Evolutionary conservation across 1,284 basidiomycete species (phyloP).

Genomic region (Tylopilus sp.): DNA sequence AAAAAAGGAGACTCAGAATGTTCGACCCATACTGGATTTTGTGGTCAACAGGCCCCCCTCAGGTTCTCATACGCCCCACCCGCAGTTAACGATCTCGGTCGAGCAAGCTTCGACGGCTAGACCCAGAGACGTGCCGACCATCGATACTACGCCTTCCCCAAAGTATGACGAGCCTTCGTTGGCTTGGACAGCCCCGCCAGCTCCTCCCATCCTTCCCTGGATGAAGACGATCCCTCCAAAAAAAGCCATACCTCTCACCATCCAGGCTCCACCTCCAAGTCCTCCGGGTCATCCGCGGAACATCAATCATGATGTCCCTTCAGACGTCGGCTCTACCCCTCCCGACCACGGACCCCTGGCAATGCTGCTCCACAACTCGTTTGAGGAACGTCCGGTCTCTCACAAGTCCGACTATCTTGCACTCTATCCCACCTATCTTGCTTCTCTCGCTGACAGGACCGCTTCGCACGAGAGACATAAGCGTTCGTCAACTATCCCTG

Average conservation of each 20-base stretch:
- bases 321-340: slow-evolving; percentile 37
- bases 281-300: slow-evolving; percentile 41
- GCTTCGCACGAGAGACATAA: slow-evolving; percentile 34
- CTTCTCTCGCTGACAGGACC: slow-evolving; percentile 10
- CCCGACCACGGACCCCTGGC: slow-evolving; percentile 46
- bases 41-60: slow-evolving; percentile 35
- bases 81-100: slow-evolving; percentile 58
- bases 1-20: slow-evolving; percentile 28
- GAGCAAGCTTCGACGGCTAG: slow-evolving; percentile 44
- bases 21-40: slow-evolving; percentile 29
- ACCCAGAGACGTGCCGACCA: slow-evolving; percentile 44
- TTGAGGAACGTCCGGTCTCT: slow-evolving; percentile 41
- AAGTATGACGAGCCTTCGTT: slow-evolving; percentile 43
- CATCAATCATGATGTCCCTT: slow-evolving; percentile 38
- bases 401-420: slow-evolving; percentile 35
- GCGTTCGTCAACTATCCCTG: slow-evolving; percentile 45
- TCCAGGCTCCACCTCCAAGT: slow-evolving; percentile 34
- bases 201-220: slow-evolving; percentile 50
- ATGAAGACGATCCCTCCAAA: slow-evolving; percentile 45
- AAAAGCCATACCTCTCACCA: slow-evolving; percentile 36
- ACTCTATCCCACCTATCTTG: slow-evolving; percentile 25
- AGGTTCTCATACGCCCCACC: slow-evolving; percentile 39
- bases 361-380: slow-evolving; percentile 68
- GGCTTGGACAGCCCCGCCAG: slow-evolving; percentile 56
- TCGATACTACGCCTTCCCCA: slow-evolving; percentile 43